These are phyloP conservation scores for Camelina laxa DNA, from an alignment of 345 rosid species.

Conservation along the genomic window DNA sequence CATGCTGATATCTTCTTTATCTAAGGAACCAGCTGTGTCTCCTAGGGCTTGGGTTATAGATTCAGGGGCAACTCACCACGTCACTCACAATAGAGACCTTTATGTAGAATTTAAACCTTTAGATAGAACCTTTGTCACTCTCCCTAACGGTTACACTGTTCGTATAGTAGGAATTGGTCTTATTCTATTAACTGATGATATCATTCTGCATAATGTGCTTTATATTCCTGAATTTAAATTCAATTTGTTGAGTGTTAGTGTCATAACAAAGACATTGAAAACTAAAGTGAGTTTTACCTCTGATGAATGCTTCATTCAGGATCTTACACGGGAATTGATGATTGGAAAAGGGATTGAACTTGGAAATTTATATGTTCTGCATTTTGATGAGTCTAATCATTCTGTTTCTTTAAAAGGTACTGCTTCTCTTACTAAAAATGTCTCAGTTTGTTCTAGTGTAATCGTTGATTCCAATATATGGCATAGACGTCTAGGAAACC, in stretches of 20 bases:
- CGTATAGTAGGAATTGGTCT: not conserved
- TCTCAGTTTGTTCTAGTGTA: no score
- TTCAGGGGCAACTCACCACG: not conserved
- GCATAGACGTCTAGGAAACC: not conserved
- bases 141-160: not conserved
- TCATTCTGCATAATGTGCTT: not conserved
- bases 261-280: not conserved
- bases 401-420: not conserved
- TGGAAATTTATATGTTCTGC: not conserved
- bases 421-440: no score
- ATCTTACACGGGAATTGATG: no score
- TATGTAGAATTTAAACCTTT: fast-evolving
- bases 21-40: not conserved
- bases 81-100: not conserved
- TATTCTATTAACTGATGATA: not conserved
- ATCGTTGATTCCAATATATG: not conserved
- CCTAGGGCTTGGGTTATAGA: not conserved
- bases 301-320: not conserved
- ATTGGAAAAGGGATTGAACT: not conserved
- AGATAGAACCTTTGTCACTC: not conserved
- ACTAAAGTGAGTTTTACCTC: not conserved
- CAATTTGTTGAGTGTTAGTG: not conserved
- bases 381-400: not conserved
- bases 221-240: not conserved
- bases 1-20: not conserved